Percentiles rank a stretch among this genome's conserved stretches.
These are phyloP conservation scores for Venustampulla echinocandica DNA, from an alignment of 495 filamentous ascomycete species.

Conservation along the genomic window DNA sequence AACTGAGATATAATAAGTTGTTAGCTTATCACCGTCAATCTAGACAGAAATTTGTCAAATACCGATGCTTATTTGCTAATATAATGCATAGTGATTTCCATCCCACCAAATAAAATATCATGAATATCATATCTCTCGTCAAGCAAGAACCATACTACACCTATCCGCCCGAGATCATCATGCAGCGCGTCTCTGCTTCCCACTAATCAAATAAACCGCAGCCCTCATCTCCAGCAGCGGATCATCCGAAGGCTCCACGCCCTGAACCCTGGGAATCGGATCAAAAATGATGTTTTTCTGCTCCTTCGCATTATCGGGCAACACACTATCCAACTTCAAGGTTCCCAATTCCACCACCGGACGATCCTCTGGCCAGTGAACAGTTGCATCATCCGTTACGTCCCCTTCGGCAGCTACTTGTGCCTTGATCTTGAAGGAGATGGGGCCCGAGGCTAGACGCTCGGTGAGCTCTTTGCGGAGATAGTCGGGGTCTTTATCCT, in stretches of 20 bases:
- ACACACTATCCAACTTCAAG: conserved; percentile 32
- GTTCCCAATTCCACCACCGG: conserved; percentile 40
- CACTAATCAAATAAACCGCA: conserved; percentile 43
- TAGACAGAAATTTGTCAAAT: too few relatives aligned
- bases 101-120: too few relatives aligned
- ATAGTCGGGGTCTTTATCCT: conserved; percentile 29
- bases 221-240: conserved; percentile 45
- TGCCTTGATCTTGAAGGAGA: conserved; percentile 37
- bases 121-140: too few relatives aligned
- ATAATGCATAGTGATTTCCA: too few relatives aligned
- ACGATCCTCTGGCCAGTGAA: conserved; percentile 42
- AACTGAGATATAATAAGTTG: too few relatives aligned
- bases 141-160: too few relatives aligned
- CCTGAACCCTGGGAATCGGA: conserved; percentile 43
- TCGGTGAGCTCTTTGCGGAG: conserved; percentile 34
- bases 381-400: conserved; percentile 38
- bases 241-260: conserved; percentile 40
- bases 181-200: conserved; percentile 33
- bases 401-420: conserved; percentile 44
- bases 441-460: conserved; percentile 24
- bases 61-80: too few relatives aligned
- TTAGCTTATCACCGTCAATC: too few relatives aligned
- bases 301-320: conserved; percentile 30
- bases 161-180: too few relatives aligned
- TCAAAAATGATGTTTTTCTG: conserved; percentile 46